A percentile compares a stretch with the other conserved stretches of the same genome.
phyloP scores from a whole-genome alignment of 2,329 filamentous ascomycete genomes.

The Magnaporthiopsis rhizophila region DNA sequence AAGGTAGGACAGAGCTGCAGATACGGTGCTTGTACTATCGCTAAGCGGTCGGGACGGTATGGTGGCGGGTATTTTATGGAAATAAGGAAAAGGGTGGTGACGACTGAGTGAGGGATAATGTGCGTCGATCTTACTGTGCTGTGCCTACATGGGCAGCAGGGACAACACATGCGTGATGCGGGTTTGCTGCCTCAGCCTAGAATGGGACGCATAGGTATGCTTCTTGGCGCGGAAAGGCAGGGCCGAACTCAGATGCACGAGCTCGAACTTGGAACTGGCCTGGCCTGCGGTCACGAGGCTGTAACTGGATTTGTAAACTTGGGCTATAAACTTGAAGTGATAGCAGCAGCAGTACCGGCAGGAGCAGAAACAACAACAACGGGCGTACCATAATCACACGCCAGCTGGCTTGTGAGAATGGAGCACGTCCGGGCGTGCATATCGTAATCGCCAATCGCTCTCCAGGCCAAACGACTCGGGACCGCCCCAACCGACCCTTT shows the following conservation, averaged over 20 bases:
- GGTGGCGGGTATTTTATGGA: neutral
- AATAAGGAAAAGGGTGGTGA: neutral
- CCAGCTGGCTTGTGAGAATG: no score
- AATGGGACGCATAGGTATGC: neutral
- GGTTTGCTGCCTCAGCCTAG: neutral
- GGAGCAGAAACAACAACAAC: neutral
- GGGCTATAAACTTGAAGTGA: neutral
- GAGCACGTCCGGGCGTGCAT: neutral
- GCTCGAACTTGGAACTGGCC: neutral
- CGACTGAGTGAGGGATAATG: neutral
- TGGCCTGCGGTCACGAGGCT: neutral
- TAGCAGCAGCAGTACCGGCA: neutral
- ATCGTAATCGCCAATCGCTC: neutral
- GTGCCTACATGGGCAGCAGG: neutral
- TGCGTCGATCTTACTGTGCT: neutral
- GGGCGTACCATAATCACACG: no score
- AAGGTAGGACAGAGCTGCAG: neutral
- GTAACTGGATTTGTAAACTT: neutral
- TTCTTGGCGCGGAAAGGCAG: neutral
- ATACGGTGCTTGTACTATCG: neutral
- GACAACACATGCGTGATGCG: neutral
- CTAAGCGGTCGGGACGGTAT: neutral
- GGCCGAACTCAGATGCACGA: neutral
- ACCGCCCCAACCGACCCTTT: constrained; percentile 24
- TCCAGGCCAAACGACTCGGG: neutral